phyloP scores from a whole-genome alignment of 129 eudicot genomes.

The Smallanthus sonchifolius region DNA sequence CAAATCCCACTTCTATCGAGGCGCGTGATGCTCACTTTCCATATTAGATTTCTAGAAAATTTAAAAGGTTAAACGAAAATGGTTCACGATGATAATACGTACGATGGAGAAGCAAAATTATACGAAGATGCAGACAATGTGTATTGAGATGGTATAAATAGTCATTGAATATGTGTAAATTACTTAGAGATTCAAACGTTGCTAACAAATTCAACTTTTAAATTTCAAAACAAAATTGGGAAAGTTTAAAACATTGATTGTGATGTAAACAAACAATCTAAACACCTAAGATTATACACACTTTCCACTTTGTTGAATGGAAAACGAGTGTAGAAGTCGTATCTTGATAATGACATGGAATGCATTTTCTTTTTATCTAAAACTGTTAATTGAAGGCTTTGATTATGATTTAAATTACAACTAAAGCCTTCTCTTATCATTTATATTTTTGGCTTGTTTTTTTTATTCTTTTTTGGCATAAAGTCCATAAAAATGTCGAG shows the following conservation, averaged over 20 bases:
- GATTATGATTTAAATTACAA: neutral
- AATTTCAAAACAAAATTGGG: neutral
- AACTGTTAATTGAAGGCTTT: neutral
- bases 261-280: neutral
- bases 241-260: conserved; percentile 1
- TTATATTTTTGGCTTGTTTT: too few relatives aligned
- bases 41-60: too few relatives aligned
- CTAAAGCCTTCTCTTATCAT: too few relatives aligned
- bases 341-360: conserved; percentile 13
- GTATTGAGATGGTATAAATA: neutral
- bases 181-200: neutral
- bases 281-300: neutral
- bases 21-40: neutral
- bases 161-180: neutral
- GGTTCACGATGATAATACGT: too few relatives aligned
- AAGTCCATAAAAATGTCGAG: neutral
- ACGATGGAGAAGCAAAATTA: too few relatives aligned
- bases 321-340: neutral
- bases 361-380: neutral
- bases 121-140: too few relatives aligned
- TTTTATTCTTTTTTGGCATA: neutral
- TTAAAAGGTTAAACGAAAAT: too few relatives aligned
- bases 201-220: neutral
- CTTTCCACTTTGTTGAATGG: conserved; percentile 11
- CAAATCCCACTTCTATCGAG: neutral